Percentiles rank a stretch among this genome's conserved stretches.
Evolutionary conservation across 768 basidiomycete species (phyloP).

Genomic region (Polyporus arcularius): DNA sequence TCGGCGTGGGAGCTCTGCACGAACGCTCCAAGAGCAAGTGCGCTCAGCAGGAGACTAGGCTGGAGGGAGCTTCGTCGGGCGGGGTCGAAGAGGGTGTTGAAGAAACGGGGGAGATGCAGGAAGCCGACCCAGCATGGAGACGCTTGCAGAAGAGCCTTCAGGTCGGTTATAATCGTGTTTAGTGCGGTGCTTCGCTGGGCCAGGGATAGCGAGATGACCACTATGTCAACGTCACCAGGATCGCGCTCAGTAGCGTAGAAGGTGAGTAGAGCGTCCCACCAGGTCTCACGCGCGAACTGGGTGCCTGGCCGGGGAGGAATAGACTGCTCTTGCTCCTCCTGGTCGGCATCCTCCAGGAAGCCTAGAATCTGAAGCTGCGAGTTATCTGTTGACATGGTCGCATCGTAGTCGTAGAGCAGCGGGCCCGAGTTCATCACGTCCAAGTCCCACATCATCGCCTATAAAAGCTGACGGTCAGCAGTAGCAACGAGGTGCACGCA

Average conservation of each 20-base stretch:
- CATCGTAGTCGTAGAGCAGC: no score
- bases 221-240: neutral
- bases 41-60: conserved; percentile 62
- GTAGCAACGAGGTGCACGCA: no score
- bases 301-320: conserved; percentile 54
- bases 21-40: conserved; percentile 63
- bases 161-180: conserved; percentile 50
- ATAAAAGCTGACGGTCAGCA: neutral
- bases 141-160: conserved; percentile 62
- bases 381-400: no score
- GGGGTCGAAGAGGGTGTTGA: conserved; percentile 57
- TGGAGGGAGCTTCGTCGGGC: conserved; percentile 55
- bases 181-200: conserved; percentile 47
- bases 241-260: conserved; percentile 40
- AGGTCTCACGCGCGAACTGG: conserved; percentile 65
- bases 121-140: conserved; percentile 76
- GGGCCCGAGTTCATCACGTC: no score
- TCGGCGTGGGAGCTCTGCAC: conserved; percentile 69
- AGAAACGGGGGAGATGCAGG: conserved; percentile 69
- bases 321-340: neutral
- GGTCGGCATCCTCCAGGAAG: neutral
- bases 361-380: no score
- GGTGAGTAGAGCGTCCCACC: conserved; percentile 74
- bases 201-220: conserved; percentile 19
- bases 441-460: no score